phyloP scores from a whole-genome alignment of 495 filamentous ascomycete genomes.

The Jackrogersella minutella region DNA sequence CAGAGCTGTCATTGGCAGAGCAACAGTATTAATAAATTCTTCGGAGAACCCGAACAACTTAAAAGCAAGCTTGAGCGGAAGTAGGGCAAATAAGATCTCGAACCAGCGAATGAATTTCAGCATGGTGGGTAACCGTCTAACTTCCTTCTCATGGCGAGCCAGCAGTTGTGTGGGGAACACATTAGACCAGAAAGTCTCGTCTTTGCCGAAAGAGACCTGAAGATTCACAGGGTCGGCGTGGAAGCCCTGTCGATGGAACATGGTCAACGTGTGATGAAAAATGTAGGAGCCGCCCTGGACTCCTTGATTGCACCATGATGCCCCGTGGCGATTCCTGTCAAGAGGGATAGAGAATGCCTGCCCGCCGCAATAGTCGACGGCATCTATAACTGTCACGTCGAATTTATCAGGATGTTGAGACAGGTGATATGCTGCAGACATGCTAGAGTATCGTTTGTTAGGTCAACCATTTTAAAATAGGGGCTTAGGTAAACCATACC shows the following conservation, averaged over 20 bases:
- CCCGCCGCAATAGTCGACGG: constrained; percentile 72
- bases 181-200: constrained; percentile 81
- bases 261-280: constrained; percentile 83
- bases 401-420: constrained; percentile 78
- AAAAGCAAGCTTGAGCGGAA: constrained; percentile 76
- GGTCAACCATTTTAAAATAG: neutral
- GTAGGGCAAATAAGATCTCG: constrained; percentile 73
- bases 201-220: constrained; percentile 85
- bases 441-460: constrained; percentile 25
- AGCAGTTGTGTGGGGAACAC: constrained; percentile 76
- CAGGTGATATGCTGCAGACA: constrained; percentile 80
- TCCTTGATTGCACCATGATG: constrained; percentile 83
- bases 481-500: constrained; percentile 35
- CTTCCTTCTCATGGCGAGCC: constrained; percentile 67
- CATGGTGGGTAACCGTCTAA: constrained; percentile 69
- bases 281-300: constrained; percentile 83
- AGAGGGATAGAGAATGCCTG: constrained; percentile 82
- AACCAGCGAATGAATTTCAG: constrained; percentile 74
- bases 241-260: constrained; percentile 74
- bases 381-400: constrained; percentile 77
- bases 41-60: constrained; percentile 74
- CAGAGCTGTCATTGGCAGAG: constrained; percentile 74
- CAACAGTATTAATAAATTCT: constrained; percentile 78
- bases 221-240: constrained; percentile 74
- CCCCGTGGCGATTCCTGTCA: constrained; percentile 70